phyloP scores from a whole-genome alignment of 2,329 filamentous ascomycete species.

The Aaosphaeria arxii region DNA sequence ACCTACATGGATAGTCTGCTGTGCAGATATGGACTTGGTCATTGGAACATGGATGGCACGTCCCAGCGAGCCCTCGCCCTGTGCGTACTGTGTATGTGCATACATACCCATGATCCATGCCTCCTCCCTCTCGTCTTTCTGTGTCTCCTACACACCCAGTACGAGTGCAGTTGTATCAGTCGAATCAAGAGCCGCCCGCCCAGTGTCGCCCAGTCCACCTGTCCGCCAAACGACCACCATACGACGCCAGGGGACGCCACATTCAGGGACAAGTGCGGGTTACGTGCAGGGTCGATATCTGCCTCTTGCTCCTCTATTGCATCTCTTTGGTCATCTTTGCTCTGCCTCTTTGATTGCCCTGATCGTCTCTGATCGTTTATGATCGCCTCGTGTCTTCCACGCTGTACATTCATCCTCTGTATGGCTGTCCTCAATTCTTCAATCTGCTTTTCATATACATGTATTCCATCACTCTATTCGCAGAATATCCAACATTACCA shows the following conservation, averaged over 20 bases:
- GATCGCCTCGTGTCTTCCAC: constrained; percentile 1
- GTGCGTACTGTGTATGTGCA: constrained; percentile 9
- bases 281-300: constrained; percentile 16
- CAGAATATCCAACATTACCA: constrained; percentile 30
- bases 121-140: too few species aligned
- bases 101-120: too few species aligned
- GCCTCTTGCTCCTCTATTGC: constrained; percentile 11
- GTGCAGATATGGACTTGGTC: constrained; percentile 13
- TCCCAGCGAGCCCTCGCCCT: constrained; percentile 25
- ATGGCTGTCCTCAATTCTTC: constrained; percentile 1
- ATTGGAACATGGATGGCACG: constrained; percentile 4
- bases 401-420: neutral
- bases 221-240: constrained; percentile 23
- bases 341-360: constrained; percentile 13
- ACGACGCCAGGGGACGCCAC: constrained; percentile 22
- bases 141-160: too few species aligned
- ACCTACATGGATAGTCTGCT: too few species aligned
- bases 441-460: constrained; percentile 6
- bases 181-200: too few species aligned
- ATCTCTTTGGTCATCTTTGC: constrained; percentile 15
- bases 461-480: constrained; percentile 15
- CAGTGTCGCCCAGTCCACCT: constrained; percentile 9
- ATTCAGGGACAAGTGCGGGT: constrained; percentile 30
- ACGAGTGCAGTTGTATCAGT: too few species aligned
- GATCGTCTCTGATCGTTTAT: neutral